A percentile compares a stretch with the other conserved stretches of the same genome.
phyloP scores from a whole-genome alignment of 331 rosid species.

The Malus hybrid region DNA sequence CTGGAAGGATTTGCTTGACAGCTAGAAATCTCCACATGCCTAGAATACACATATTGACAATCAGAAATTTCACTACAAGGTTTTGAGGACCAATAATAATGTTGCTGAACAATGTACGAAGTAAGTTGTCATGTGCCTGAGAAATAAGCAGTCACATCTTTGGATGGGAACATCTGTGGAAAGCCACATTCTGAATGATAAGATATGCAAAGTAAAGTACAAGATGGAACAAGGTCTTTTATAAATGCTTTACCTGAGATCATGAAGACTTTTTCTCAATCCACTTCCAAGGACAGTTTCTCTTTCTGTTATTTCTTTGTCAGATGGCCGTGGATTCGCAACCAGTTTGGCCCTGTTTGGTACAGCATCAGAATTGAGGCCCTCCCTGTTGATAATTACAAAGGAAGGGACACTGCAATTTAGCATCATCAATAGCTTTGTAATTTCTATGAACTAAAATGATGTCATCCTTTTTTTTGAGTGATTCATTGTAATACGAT shows the following conservation, averaged over 20 bases:
- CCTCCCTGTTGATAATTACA: conserved; percentile 41
- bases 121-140: not conserved
- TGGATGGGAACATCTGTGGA: not conserved
- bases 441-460: not conserved
- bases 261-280: conserved; percentile 21
- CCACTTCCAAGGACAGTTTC: conserved; percentile 27
- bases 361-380: conserved; percentile 25
- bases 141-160: conserved; percentile 6
- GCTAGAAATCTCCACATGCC: conserved; percentile 18
- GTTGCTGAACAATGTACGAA: not conserved
- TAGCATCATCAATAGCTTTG: not conserved
- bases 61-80: conserved; percentile 9
- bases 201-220: not conserved
- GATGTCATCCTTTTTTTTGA: not conserved
- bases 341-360: conserved; percentile 25
- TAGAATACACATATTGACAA: conserved; percentile 13
- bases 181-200: not conserved
- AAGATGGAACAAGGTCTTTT: conserved; percentile 2
- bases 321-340: conserved; percentile 21
- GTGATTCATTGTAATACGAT: not conserved
- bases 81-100: not conserved
- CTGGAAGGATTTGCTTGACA: conserved; percentile 41
- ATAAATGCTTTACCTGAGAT: conserved; percentile 37
- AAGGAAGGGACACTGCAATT: conserved; percentile 11
- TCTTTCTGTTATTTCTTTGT: conserved; percentile 31